Conservation (phyloP, 805 yeast genomes). For the Ogataea pilisensis region DNA sequence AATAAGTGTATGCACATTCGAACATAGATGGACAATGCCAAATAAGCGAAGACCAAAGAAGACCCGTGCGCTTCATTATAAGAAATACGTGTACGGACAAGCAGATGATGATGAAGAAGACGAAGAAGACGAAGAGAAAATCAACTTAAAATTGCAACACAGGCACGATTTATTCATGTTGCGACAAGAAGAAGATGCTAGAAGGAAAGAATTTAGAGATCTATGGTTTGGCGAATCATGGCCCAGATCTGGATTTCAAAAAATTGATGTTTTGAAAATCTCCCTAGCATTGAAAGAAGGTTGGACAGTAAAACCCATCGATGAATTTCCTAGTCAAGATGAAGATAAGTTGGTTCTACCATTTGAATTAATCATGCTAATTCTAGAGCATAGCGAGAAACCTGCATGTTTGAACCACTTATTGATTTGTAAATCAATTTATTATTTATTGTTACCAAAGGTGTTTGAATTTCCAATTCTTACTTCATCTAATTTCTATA, state of each 20-base stretch:
- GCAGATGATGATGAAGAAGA: slow-evolving; percentile 20
- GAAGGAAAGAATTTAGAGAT: slow-evolving; percentile 2
- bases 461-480: slow-evolving; percentile 63
- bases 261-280: slow-evolving; percentile 40
- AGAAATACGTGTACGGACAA: slow-evolving; percentile 61
- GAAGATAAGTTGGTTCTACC: slow-evolving; percentile 35
- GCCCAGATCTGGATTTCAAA: slow-evolving; percentile 50
- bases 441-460: slow-evolving; percentile 54
- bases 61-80: slow-evolving; percentile 66
- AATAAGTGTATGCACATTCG: neutral
- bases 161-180: neutral
- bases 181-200: slow-evolving; percentile 1
- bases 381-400: slow-evolving; percentile 31
- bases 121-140: slow-evolving; percentile 27
- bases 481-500: slow-evolving; percentile 60
- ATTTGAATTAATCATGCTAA: slow-evolving; percentile 42
- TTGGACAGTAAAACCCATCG: slow-evolving; percentile 26
- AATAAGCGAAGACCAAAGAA: slow-evolving; percentile 86
- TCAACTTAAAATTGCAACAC: neutral
- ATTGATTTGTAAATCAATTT: slow-evolving; percentile 59
- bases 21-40: slow-evolving; percentile 47
- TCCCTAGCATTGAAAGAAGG: slow-evolving; percentile 26
- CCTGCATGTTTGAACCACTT: slow-evolving; percentile 46
- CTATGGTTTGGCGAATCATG: slow-evolving; percentile 31
- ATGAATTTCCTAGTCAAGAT: slow-evolving; percentile 2